These are phyloP conservation scores for Cicer arietinum DNA, from an alignment of 306 rosid genomes.

Conservation along the genomic window DNA sequence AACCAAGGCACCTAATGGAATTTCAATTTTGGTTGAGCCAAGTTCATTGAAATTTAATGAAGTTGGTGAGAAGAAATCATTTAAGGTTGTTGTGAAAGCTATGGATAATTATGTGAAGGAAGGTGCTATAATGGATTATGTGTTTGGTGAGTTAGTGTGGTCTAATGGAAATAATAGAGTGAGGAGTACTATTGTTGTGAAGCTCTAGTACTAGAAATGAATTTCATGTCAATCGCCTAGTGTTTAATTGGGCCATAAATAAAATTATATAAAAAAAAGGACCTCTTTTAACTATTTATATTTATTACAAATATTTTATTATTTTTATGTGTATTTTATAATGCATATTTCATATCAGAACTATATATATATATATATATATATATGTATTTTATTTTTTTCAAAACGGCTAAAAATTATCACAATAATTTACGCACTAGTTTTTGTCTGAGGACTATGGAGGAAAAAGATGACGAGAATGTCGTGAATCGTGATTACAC, in stretches of 20 bases:
- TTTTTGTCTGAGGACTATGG: too few species aligned
- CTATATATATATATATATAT: too few species aligned
- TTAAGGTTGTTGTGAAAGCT: conserved; percentile 15
- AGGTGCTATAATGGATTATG: conserved; percentile 3
- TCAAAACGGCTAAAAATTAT: too few species aligned
- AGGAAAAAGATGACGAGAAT: too few species aligned
- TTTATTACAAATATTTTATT: too few species aligned
- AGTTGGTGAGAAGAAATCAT: conserved; percentile 26
- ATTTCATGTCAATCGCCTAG: background rate
- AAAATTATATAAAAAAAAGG: too few species aligned
- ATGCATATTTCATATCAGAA: too few species aligned
- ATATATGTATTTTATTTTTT: too few species aligned
- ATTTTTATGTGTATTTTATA: too few species aligned
- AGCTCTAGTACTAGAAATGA: conserved; percentile 4
- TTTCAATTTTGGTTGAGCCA: conserved; percentile 17
- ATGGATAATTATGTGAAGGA: background rate
- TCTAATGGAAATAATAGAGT: background rate
- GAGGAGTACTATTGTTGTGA: conserved; percentile 14
- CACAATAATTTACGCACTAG: too few species aligned
- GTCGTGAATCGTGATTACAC: too few species aligned
- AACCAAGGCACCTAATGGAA: conserved; percentile 20
- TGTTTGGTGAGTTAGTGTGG: conserved; percentile 24
- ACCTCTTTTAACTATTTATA: too few species aligned
- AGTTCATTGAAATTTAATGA: conserved; percentile 21
- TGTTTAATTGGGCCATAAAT: background rate